Conservation (phyloP, 1,284 basidiomycete genomes). For the Lentinula novae-zelandiae region DNA sequence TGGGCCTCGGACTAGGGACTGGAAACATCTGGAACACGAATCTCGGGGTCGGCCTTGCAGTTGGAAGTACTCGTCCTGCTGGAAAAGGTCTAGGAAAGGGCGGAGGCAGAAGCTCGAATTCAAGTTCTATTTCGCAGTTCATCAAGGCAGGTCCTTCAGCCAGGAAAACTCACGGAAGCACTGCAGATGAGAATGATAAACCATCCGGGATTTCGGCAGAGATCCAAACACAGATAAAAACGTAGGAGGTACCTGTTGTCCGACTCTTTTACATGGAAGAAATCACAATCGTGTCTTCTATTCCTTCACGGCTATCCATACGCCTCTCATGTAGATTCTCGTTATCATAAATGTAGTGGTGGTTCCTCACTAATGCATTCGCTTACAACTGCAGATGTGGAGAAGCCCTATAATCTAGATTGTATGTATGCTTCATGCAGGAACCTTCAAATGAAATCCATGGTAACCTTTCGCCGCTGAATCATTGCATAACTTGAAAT, state of each 20-base stretch:
- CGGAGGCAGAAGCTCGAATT: background rate
- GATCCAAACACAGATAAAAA: background rate
- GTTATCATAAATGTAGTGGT: too few species aligned
- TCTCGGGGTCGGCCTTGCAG: background rate
- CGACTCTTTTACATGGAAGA: too few species aligned
- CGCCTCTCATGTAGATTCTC: too few species aligned
- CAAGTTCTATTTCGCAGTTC: background rate
- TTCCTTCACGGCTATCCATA: too few species aligned
- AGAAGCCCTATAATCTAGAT: too few species aligned
- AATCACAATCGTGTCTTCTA: too few species aligned
- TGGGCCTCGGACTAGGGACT: background rate
- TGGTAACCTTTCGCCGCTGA: slow-evolving; percentile 7
- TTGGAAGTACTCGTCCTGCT: background rate
- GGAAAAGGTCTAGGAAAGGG: background rate
- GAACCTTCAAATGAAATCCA: slow-evolving; percentile 4
- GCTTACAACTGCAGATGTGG: too few species aligned
- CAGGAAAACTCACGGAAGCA: background rate
- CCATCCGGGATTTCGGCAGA: background rate
- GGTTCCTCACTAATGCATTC: too few species aligned
- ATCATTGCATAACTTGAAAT: background rate
- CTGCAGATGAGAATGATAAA: background rate
- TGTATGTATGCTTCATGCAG: too few species aligned
- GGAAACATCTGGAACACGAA: slow-evolving; percentile 3
- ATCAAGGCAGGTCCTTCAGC: background rate
- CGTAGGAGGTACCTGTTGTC: background rate